phyloP scores from a whole-genome alignment of 768 basidiomycete species.

The Tylopilus sp. region DNA sequence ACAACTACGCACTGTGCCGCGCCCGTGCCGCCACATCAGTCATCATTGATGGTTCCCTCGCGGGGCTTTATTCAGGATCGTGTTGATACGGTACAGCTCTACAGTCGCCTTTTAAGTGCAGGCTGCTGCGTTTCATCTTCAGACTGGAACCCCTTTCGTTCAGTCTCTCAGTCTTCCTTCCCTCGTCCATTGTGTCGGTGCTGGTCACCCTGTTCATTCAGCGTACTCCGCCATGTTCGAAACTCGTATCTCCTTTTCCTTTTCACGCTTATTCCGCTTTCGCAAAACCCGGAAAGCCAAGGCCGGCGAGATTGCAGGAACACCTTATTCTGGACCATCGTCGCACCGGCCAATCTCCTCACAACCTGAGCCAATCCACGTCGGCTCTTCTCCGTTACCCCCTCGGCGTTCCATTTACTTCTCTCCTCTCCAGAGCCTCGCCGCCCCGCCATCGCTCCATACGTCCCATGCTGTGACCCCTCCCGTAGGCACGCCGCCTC shows the following conservation, averaged over 20 bases:
- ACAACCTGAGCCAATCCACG: not conserved
- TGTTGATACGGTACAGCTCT: not conserved
- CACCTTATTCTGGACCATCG: not conserved
- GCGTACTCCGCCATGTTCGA: constrained; percentile 11
- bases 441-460: too few species aligned
- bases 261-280: constrained; percentile 19
- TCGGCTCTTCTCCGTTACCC: not conserved
- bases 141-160: not conserved
- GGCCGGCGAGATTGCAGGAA: not conserved
- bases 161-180: not conserved
- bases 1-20: not conserved
- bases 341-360: not conserved
- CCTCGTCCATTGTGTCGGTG: constrained; percentile 2
- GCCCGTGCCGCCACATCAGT: not conserved
- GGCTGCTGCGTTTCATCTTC: not conserved
- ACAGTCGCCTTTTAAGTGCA: constrained; percentile 3
- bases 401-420: not conserved
- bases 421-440: not conserved
- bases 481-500: not conserved
- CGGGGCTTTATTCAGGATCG: not conserved
- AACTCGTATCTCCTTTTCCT: constrained; percentile 10
- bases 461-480: not conserved
- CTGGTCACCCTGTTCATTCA: constrained; percentile 9
- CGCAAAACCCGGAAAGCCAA: constrained; percentile 9
- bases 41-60: not conserved